A percentile compares a stretch with the other conserved stretches of the same genome.
Evolutionary conservation across 2,329 filamentous ascomycete genomes (phyloP).

Genomic region (Ophiobolus disseminans): DNA sequence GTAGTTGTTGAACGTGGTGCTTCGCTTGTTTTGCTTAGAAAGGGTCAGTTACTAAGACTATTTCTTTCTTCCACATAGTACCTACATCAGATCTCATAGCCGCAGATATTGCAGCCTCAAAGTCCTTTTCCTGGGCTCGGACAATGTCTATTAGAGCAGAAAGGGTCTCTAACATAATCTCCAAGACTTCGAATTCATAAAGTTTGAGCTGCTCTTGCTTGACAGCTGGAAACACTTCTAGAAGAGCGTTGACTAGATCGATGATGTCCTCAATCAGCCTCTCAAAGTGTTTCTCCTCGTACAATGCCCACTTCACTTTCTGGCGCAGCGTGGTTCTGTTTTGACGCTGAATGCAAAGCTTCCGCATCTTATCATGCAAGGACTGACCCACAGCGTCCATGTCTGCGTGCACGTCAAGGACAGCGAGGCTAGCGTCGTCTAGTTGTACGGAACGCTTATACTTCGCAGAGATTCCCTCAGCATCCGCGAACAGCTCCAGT

Average conservation of each 20-base stretch:
- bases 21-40: neutral
- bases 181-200: neutral
- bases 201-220: neutral
- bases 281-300: neutral
- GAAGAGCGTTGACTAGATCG: neutral
- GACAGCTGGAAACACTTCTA: neutral
- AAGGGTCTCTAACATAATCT: neutral
- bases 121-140: neutral
- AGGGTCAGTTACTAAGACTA: neutral
- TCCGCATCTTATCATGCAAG: neutral
- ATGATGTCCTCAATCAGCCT: neutral
- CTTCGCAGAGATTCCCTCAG: too few species aligned
- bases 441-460: neutral
- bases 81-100: neutral
- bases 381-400: neutral
- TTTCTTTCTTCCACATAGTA: neutral
- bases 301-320: neutral
- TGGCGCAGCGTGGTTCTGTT: neutral
- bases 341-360: neutral
- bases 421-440: neutral
- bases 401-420: neutral
- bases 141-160: neutral
- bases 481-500: neutral
- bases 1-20: neutral
- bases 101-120: neutral